Base-by-base conservation (phyloP, 306 rosid genomes). In the Heteromeles arbutifolia region DNA sequence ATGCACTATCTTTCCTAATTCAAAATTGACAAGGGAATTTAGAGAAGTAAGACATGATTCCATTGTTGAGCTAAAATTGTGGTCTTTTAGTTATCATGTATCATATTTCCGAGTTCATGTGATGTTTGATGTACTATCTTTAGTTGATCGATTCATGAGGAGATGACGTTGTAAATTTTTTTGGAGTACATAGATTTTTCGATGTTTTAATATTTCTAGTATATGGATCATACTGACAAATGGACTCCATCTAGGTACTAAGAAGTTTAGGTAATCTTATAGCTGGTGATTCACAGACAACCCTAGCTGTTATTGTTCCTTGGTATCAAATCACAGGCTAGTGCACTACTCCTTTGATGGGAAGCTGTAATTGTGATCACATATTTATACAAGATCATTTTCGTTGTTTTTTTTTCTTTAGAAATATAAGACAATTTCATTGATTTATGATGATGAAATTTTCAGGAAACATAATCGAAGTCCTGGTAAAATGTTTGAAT, bases 201-300 rank as follows among this genome's bases (percentile, higher is more conserved):
- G 21, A 28, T n/a, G 24, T 17, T 48, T 80, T 76, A 37, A 18
- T 59, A 64, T 44, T 73, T 4, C 22, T 44, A 11, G 77, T 79
- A 63, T n/a, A 48, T 70, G 61, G 75, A 77, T 61, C 74, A 70
- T 72, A 68, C 75, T 78, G 72, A 88, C 74, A 65, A 77, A 62
- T 83, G 81, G 70, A 79, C 85, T 80, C 72, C 56, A 15, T 83
- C 24, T 67, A 96, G 98, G 90, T 89, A 82, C 87, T 96, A 79
- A 86, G 98, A 78, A 89, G 97, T 90, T 81, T 96, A 80, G 98
- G 99, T 21, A 92, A 96, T 86, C 91, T 96, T 41, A 81, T 96
- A 70, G 99, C 99, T 44, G 98, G 91, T 34, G 96, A 96, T 85
- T 83, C 93, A 74, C 84, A 77, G 37, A 80, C 91, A 75, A 87